These are phyloP conservation scores for Alternaria infectoria DNA, from an alignment of 2,329 filamentous ascomycete genomes.

Conservation along the genomic window DNA sequence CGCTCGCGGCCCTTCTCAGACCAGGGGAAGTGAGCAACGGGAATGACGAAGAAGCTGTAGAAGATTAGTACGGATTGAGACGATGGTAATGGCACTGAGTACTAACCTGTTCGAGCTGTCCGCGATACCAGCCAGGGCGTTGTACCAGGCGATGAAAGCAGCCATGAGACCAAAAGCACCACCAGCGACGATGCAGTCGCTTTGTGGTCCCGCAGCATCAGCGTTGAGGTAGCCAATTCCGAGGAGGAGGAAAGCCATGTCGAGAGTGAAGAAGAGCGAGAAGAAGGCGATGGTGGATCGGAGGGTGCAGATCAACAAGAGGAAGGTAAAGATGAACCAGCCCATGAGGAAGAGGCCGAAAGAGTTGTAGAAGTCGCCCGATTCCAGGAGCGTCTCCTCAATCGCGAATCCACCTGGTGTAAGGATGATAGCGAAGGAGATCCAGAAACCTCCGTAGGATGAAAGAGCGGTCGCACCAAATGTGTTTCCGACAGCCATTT, in stretches of 20 bases:
- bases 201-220: slow-evolving; percentile 49
- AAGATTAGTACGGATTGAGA: slow-evolving; percentile 12
- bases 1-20: slow-evolving; percentile 58
- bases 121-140: slow-evolving; percentile 62
- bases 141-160: slow-evolving; percentile 62
- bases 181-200: slow-evolving; percentile 57
- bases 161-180: slow-evolving; percentile 61
- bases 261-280: slow-evolving; percentile 63
- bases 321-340: slow-evolving; percentile 65
- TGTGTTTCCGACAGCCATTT: slow-evolving; percentile 66
- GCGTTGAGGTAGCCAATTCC: slow-evolving; percentile 60
- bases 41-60: slow-evolving; percentile 85
- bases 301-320: slow-evolving; percentile 63
- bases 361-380: slow-evolving; percentile 57
- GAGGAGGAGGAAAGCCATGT: slow-evolving; percentile 65
- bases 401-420: slow-evolving; percentile 61
- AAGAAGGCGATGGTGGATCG: slow-evolving; percentile 66
- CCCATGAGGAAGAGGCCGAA: slow-evolving; percentile 65
- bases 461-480: slow-evolving; percentile 68
- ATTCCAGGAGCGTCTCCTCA: slow-evolving; percentile 26
- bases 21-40: slow-evolving; percentile 95
- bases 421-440: slow-evolving; percentile 65
- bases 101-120: slow-evolving; percentile 58
- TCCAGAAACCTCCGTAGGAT: slow-evolving; percentile 68
- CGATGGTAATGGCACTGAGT: too few species aligned